Evolutionary conservation across 345 rosid genomes (phyloP), one percentile per base, ranked within the genome.

Genomic region (Populus alba): DNA sequence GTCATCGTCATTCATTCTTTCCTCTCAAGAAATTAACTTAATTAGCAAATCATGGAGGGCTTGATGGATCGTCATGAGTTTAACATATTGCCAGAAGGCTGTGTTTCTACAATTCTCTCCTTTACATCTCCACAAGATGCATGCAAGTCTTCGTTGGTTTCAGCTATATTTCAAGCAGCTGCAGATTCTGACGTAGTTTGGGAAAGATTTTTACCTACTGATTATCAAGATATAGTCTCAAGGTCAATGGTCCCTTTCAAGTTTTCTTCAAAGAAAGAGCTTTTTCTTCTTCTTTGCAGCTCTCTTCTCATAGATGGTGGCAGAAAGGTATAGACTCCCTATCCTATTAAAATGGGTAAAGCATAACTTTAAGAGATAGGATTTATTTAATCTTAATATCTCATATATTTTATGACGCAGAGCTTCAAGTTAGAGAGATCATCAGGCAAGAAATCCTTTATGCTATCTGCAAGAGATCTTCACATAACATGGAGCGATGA

Each of bases 381-480:
- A 55, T 31, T 20, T 33, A 66, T 16, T 33, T 5, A 66, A 33
- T 66, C 10, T 31, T 66, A 33, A 66, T 2, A 53, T 53, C 17
- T 9, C 41, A 20, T 67, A 4, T 67, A 20, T 18, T 35, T 20
- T 68, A 6, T 51, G 72, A 51, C 39, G 61, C 87, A 94, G 97
- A 83, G 87, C 66, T 88, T 90, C 87, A 84, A 81, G 75, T 31
- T 92, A 74, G 91, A 92, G 78, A 89, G 79, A 85, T 81, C 83
- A 23, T 80, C 88, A 4, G 97, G 95, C n/a, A 89, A 71, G 80
- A 83, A 80, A 37, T 87, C 86, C 0, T 91, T 82, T 57, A 23
- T 83, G 35, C 67, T 94, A 55, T 92, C 97, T 6, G 91, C 98
- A 35, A 91, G 92, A 80, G 90, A 88, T 75, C 89, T 92, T 73